Evolutionary conservation across 352 stramenopile genomes (phyloP).

Genomic region (Thraustochytrium sp.): DNA sequence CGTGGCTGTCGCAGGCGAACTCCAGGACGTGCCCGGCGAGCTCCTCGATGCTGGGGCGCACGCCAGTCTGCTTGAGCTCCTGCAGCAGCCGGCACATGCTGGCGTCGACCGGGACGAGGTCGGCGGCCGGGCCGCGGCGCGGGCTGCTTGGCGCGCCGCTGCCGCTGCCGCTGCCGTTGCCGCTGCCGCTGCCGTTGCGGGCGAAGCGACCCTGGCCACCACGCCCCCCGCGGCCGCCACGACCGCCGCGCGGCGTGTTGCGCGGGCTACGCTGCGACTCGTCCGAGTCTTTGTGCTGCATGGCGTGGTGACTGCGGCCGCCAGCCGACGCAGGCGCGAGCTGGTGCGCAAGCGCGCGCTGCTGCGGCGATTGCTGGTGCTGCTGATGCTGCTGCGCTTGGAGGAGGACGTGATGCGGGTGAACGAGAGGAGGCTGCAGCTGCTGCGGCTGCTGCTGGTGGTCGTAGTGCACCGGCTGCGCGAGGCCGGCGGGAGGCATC

Average conservation of each 20-base stretch:
- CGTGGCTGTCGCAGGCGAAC: slow-evolving; percentile 29
- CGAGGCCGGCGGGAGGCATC: background rate
- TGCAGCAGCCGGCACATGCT: background rate
- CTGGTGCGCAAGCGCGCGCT: background rate
- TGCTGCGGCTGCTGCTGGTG: background rate
- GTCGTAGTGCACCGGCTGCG: background rate
- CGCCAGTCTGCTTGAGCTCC: background rate
- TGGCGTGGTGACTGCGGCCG: no score
- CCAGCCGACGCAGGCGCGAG: background rate
- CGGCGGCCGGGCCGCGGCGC: no score
- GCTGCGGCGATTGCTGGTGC: background rate
- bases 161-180: background rate
- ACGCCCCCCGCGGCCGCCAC: background rate
- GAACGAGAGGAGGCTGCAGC: background rate
- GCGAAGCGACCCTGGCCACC: background rate
- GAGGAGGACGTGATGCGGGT: no score
- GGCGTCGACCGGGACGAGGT: no score
- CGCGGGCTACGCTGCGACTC: background rate
- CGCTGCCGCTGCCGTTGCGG: background rate
- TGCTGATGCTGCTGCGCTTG: background rate
- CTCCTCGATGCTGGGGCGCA: background rate
- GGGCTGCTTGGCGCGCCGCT: no score
- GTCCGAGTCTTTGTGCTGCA: background rate
- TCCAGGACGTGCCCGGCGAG: slow-evolving; percentile 36
- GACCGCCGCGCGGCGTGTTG: background rate